Base-by-base conservation (phyloP, 1,139 yeast species). In the Taphrina flavorubra region DNA sequence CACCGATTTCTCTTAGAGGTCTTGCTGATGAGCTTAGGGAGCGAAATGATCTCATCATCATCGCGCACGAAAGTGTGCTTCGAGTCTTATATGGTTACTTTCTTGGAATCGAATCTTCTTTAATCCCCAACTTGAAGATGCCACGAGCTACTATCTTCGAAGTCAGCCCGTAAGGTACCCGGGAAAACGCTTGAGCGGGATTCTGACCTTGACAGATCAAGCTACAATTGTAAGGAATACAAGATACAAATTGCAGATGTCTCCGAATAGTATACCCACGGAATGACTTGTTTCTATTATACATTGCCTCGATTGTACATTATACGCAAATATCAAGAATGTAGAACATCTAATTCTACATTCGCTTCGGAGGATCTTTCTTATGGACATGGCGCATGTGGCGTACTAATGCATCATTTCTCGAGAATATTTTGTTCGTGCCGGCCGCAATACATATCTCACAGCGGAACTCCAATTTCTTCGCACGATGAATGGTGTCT, bases 401-500 rank as follows among this genome's bases (percentile, higher is more conserved):
- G 76, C 97, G 86, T 25, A 97, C 92, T 73, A 94, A 83, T 1
- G 99, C 97, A 78, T 94, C 99, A 78, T 92, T 90, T 73, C 99
- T 85, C 65, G 97, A 89, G 77, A 94, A 94, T 1, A 96, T 91
- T 79, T 94, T 90, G 25, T 86, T 86, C 34, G 86, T 87, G 51
- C 84, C 82, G 3, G 55, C 61, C 14, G 67, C 60, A 13, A 44
- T 53, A 79, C 99, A 94, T 55, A 89, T 87, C 75, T 87, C 87
- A 78, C 99, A 94, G 76, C 89, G 87, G 81, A 88, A 94, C 66
- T 90, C 85, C 75, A 89, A 89, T 78, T 94, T 89, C 78, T 88
- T 89, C 68, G 89, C 83, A 1, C 97, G 94, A 78, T 94, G 99
- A 68, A 94, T 94, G 0, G 98, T 92, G 77, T 94, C 97, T 79